Base-by-base conservation (phyloP, 805 yeast genomes). In the Candida cerambycidarum region DNA sequence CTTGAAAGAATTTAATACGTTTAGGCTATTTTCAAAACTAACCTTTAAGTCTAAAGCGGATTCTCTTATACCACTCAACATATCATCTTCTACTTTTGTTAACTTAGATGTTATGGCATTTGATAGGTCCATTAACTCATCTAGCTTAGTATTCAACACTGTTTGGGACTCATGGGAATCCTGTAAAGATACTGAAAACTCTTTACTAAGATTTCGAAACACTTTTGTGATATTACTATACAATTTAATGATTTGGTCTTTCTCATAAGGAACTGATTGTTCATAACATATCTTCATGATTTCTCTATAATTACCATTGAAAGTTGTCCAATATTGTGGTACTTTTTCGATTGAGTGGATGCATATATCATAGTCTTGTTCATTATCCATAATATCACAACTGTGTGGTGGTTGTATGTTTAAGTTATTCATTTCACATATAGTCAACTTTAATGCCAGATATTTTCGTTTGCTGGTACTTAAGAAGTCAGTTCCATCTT, bases 251-350 rank as follows among this genome's bases (percentile, higher is more conserved):
- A 79, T 65, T 42, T 74, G 78, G 25, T 75, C 77, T 48, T 77
- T 78, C 44, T 77, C 78, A 50, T 56, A 76, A 0, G 82, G 82
- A 1, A 75, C 47, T 0, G 78, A 64, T 36, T 76, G 73, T 43
- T 77, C 80, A 46, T 62, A 60, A 52, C 89, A 84, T 0, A 82
- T 62, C 2, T 69, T 66, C 2, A 76, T 66, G 3, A 83, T 62
- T 24, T 75, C 71, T 35, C 80, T 69, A 56, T 77, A 82, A 52
- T 82, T 76, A 0, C 88, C 88, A 47, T 81, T 81, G 54, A 75
- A 83, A 0, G 83, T 79, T 0, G 89, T 82, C 92, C 92, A 84
- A 74, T 83, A 79, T 50, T 82, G 85, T 0, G 79, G 67, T 2
- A 67, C 61, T 16, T 52, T 52, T 42, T 77, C 76, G 30, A 78